phyloP scores from a whole-genome alignment of 2,329 filamentous ascomycete genomes.

The Talaromyces marneffei region DNA sequence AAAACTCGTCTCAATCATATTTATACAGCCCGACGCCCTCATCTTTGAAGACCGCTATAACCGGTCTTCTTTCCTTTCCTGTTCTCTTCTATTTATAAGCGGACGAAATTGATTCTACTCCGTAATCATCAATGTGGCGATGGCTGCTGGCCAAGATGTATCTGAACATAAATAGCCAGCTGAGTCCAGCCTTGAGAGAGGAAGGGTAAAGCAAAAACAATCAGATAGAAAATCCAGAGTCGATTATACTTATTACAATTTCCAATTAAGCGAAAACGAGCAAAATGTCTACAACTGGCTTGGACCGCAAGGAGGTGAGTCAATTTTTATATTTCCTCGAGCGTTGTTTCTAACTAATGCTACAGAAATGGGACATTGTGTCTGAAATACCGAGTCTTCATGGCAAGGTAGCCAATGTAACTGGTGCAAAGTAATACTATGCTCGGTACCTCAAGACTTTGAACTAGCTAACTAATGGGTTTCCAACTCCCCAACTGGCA shows the following conservation, averaged over 20 bases:
- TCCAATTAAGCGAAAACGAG: background rate
- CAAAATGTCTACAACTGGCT: background rate
- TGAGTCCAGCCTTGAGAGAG: background rate
- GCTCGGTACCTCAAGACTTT: background rate
- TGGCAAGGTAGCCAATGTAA: constrained; percentile 6
- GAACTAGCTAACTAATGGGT: background rate
- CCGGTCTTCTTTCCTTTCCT: too few relatives aligned
- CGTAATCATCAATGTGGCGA: background rate
- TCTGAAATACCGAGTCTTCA: constrained; percentile 11
- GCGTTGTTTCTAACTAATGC: background rate
- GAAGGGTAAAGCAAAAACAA: background rate
- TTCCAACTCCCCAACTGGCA: constrained; percentile 2
- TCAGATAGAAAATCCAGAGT: background rate
- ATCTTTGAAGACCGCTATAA: too few relatives aligned
- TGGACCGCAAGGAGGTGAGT: constrained; percentile 4
- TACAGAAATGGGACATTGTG: constrained; percentile 6
- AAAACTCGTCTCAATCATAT: background rate
- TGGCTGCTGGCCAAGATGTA: background rate
- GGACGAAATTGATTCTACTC: constrained; percentile 3
- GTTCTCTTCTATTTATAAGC: constrained; percentile 7
- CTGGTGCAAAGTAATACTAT: constrained; percentile 9
- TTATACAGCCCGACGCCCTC: background rate
- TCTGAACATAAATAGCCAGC: constrained; percentile 5
- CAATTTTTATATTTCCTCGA: background rate
- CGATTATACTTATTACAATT: background rate